phyloP scores from a whole-genome alignment of 768 basidiomycete species.

The Lentinula detonsa region DNA sequence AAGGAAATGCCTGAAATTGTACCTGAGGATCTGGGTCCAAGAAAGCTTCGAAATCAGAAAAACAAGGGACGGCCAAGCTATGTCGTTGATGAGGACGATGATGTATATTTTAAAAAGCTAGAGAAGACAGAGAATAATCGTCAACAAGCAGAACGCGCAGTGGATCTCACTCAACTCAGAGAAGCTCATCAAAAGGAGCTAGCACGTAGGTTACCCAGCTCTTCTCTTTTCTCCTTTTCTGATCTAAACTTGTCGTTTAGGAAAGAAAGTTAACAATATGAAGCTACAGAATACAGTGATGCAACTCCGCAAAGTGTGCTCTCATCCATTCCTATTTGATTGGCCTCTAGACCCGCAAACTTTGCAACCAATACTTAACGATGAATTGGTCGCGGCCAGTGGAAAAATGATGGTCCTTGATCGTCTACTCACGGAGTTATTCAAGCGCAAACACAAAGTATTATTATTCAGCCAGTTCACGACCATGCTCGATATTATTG shows the following conservation, averaged over 20 bases:
- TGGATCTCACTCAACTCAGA: constrained; percentile 48
- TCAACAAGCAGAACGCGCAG: constrained; percentile 25
- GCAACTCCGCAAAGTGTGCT: constrained; percentile 96
- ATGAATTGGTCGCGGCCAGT: constrained; percentile 77
- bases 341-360: constrained; percentile 69
- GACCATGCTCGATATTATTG: constrained; percentile 92
- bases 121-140: constrained; percentile 42
- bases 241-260: constrained; percentile 29
- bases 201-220: constrained; percentile 39
- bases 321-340: constrained; percentile 87
- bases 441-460: constrained; percentile 25
- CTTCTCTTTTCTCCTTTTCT: background rate
- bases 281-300: constrained; percentile 91
- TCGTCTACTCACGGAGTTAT: constrained; percentile 7
- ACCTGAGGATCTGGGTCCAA: constrained; percentile 19
- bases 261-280: constrained; percentile 86
- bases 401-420: constrained; percentile 91
- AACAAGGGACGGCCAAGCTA: constrained; percentile 37
- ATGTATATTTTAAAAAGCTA: constrained; percentile 58
- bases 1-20: background rate
- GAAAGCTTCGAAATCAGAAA: constrained; percentile 26
- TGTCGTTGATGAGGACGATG: constrained; percentile 55
- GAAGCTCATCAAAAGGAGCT: constrained; percentile 51
- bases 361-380: constrained; percentile 58
- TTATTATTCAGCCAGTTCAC: constrained; percentile 92